Percentiles rank a stretch among this genome's conserved stretches.
These are phyloP conservation scores for Fistulifera pelliculosa DNA, from an alignment of 108 stramenopile species.

Conservation along the genomic window DNA sequence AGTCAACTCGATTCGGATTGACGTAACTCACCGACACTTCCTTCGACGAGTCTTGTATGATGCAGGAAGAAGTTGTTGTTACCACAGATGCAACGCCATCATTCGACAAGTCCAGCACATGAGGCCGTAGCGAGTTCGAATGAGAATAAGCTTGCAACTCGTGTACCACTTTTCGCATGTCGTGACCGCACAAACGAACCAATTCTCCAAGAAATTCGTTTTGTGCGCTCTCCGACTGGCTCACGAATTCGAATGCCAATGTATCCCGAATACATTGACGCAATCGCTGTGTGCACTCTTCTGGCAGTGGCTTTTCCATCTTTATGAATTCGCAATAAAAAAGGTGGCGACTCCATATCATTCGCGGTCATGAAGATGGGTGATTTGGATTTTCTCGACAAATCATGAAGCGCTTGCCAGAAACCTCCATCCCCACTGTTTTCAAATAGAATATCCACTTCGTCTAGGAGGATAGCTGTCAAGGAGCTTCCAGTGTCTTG, in stretches of 20 bases:
- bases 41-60: background rate
- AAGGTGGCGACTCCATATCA: slow-evolving; percentile 13
- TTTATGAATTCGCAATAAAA: slow-evolving; percentile 26
- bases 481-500: slow-evolving; percentile 30
- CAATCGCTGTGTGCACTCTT: slow-evolving; percentile 43
- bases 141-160: slow-evolving; percentile 48
- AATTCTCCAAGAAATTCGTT: slow-evolving; percentile 19
- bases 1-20: slow-evolving; percentile 10
- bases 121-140: background rate
- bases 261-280: slow-evolving; percentile 23
- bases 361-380: slow-evolving; percentile 75
- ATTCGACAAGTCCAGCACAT: background rate
- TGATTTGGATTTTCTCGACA: slow-evolving; percentile 54
- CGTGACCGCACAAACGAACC: slow-evolving; percentile 26
- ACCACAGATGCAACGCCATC: background rate
- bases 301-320: slow-evolving; percentile 31
- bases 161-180: slow-evolving; percentile 50
- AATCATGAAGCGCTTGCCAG: slow-evolving; percentile 51
- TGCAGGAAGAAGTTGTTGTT: no score
- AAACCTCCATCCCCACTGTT: slow-evolving; percentile 63
- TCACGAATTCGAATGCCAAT: slow-evolving; percentile 19
- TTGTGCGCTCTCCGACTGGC: slow-evolving; percentile 2
- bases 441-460: slow-evolving; percentile 72
- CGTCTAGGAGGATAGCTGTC: slow-evolving; percentile 73
- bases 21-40: background rate